Percentiles rank a stretch among this genome's conserved stretches.
These are phyloP conservation scores for Galium porrigens DNA, from an alignment of 305 asterid species.

Conservation along the genomic window DNA sequence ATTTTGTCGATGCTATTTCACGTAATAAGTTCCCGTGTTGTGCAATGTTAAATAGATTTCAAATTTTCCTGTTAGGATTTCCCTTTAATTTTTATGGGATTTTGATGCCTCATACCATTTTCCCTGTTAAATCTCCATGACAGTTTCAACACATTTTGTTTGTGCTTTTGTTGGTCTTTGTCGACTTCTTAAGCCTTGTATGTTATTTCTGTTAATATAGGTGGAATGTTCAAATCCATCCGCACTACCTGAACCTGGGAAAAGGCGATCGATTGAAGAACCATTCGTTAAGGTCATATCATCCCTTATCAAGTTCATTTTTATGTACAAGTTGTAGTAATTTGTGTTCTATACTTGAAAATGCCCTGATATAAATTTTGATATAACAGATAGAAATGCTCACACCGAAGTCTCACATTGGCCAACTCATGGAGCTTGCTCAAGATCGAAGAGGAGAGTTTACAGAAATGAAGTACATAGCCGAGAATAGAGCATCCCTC, in stretches of 20 bases:
- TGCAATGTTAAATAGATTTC: not conserved
- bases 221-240: conserved; percentile 95
- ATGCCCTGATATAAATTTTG: conserved; percentile 15
- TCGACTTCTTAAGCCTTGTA: conserved; percentile 4
- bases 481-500: conserved; percentile 72
- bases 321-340: not conserved
- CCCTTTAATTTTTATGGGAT: not conserved
- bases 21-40: not conserved
- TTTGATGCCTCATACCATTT: not conserved
- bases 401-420: conserved; percentile 89
- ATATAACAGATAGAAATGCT: conserved; percentile 73
- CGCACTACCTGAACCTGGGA: conserved; percentile 91
- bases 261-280: conserved; percentile 78
- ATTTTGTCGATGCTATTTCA: not conserved
- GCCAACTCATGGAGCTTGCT: conserved; percentile 93
- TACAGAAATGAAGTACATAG: conserved; percentile 79
- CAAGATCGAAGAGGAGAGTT: conserved; percentile 95
- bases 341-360: conserved; percentile 10
- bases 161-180: conserved; percentile 8
- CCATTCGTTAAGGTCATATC: conserved; percentile 73
- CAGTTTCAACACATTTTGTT: not conserved
- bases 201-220: conserved; percentile 29
- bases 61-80: not conserved
- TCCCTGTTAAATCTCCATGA: conserved; percentile 2
- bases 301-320: not conserved